Conservation (phyloP, 768 basidiomycete genomes). For the Calocybe indica region DNA sequence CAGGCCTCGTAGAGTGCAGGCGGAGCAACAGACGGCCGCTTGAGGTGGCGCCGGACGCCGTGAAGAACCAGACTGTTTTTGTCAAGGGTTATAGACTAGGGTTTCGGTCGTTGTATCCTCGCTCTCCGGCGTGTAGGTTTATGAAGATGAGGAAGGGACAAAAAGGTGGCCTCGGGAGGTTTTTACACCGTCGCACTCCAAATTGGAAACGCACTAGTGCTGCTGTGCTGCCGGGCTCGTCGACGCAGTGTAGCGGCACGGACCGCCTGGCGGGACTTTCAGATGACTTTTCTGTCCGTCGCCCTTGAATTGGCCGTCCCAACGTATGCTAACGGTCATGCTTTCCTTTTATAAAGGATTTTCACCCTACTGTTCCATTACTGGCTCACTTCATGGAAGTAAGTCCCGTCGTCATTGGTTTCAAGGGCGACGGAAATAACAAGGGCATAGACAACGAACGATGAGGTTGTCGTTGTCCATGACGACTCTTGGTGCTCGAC, state of each 20-base stretch:
- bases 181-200: too few relatives aligned
- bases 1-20: conserved; percentile 4
- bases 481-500: conserved; percentile 8
- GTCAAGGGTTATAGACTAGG: conserved; percentile 10
- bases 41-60: background rate
- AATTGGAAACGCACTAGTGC: background rate
- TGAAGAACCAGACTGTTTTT: conserved; percentile 11
- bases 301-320: too few relatives aligned
- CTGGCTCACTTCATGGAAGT: conserved; percentile 11
- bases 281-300: too few relatives aligned
- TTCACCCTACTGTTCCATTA: conserved; percentile 6
- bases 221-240: background rate
- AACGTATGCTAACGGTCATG: too few relatives aligned
- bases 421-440: background rate
- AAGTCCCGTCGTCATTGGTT: background rate
- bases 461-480: conserved; percentile 7
- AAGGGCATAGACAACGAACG: conserved; percentile 2
- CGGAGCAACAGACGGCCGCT: conserved; percentile 2
- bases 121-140: conserved; percentile 1
- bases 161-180: too few relatives aligned
- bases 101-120: conserved; percentile 1
- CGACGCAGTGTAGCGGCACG: too few relatives aligned
- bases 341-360: conserved; percentile 4
- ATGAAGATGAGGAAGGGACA: background rate
- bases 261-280: too few relatives aligned